Evolutionary conservation across 1,284 basidiomycete genomes (phyloP), one percentile per base, ranked within the genome.

Genomic region (Tylopilus sp.): DNA sequence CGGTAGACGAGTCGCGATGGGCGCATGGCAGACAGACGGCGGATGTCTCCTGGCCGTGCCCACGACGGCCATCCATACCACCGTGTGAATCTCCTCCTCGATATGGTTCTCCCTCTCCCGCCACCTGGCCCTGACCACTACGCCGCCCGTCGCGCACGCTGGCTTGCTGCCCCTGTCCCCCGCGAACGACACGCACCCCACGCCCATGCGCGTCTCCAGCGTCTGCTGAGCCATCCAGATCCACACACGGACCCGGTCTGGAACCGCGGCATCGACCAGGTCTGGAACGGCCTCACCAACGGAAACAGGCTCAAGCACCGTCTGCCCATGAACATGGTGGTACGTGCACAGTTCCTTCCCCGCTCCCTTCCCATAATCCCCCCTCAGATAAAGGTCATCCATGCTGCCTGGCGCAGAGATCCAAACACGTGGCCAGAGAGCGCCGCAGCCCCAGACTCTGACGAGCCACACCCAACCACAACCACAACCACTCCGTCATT

Each of bases 321-420:
- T 23, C 64, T 89, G 19, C 84, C 86, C 2, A 70, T 89, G 67
- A 59, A 56, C 45, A 64, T 82, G 48, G 76, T 87, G 37, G 86
- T 89, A 66, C 57, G 85, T 69, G 15, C 51, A 30, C 51, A 39
- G 15, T 23, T 44, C 23, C 15, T 16, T 41, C 48, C 44, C 30
- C 52, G 18, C 31, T 30, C 51, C 42, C 55, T 40, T 23, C 33
- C 44, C 30, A 29, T 44, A 35, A 48, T 59, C n/a, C 38, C 6
- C 33, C 39, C 33, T 21, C 44, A 89, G 86, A 75, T 88, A 56
- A 83, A 84, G 60, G 74, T 89, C 49, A 64, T 88, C 38, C 78
- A 85, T 61, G 77, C 82, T 33, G 81, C 82, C 31, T 89, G 86
- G 87, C 64, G 85, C 44, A 77, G 78, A 45, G 86, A 89, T 52